Percentiles rank a stretch among this genome's conserved stretches.
Conservation (phyloP, 805 yeast species). For the Hanseniaspora singularis region DNA sequence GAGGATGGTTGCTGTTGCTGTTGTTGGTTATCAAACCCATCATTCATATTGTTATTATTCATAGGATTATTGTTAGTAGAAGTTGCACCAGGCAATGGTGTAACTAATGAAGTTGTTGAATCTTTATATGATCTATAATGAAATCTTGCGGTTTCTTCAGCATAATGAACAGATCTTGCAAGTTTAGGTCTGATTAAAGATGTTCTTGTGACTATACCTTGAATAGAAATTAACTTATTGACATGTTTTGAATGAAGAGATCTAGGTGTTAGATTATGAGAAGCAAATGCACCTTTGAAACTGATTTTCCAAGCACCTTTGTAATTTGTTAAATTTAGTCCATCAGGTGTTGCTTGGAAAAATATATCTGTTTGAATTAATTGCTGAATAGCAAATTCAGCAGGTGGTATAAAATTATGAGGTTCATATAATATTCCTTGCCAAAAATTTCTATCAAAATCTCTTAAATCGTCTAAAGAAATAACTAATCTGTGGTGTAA, state of each 20-base stretch:
- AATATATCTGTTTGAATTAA: conserved; percentile 49
- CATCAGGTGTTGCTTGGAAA: conserved; percentile 20
- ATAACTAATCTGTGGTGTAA: conserved; percentile 46
- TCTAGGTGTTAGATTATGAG: conserved; percentile 76
- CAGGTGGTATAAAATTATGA: conserved; percentile 76
- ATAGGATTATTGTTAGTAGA: conserved; percentile 7
- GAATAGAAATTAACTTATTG: conserved; percentile 68
- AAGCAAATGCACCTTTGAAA: conserved; percentile 85
- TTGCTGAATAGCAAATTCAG: conserved; percentile 75
- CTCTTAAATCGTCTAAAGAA: conserved; percentile 77
- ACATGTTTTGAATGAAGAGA: conserved; percentile 65
- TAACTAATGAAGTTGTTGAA: conserved; percentile 65
- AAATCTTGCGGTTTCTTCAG: conserved; percentile 49
- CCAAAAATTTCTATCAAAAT: conserved; percentile 70
- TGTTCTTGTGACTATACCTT: conserved; percentile 90
- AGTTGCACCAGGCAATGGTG: conserved; percentile 14
- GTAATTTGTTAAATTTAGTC: conserved; percentile 14
- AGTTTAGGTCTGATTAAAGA: conserved; percentile 91
- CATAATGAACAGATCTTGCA: conserved; percentile 75
- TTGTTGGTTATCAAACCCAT: conserved; percentile 20
- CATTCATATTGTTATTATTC: conserved; percentile 37
- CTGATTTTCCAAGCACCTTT: conserved; percentile 50
- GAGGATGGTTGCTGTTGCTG: conserved; percentile 12
- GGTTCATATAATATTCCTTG: conserved; percentile 62
- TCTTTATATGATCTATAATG: conserved; percentile 88